These are phyloP conservation scores for Podospora comata DNA, from an alignment of 495 filamentous ascomycete genomes.

Conservation along the genomic window DNA sequence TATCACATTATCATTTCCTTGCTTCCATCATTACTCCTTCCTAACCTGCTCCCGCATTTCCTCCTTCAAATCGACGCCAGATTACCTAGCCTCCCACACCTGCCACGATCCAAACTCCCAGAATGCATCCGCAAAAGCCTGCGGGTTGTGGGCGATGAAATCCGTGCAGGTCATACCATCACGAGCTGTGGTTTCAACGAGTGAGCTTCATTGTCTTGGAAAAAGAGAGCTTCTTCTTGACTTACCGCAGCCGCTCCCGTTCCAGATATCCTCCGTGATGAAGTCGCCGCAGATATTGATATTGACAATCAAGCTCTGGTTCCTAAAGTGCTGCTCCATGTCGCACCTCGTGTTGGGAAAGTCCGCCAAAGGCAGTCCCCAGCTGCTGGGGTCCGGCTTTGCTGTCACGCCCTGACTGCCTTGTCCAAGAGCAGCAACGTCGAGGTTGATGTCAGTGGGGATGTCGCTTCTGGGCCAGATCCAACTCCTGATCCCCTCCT, in stretches of 20 bases:
- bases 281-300: conserved; percentile 68
- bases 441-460: conserved; percentile 48
- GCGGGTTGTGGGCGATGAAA: conserved; percentile 60
- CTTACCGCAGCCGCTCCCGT: conserved; percentile 44
- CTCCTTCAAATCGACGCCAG: neutral
- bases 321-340: conserved; percentile 56
- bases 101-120: conserved; percentile 65
- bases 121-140: conserved; percentile 59
- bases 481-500: conserved; percentile 59
- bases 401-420: conserved; percentile 18
- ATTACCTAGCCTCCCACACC: conserved; percentile 32
- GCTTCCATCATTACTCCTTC: neutral
- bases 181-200: conserved; percentile 21
- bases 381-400: conserved; percentile 55
- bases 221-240: conserved; percentile 14
- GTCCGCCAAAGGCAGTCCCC: conserved; percentile 57
- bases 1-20: neutral
- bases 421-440: neutral
- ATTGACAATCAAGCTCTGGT: conserved; percentile 66
- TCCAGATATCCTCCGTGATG: conserved; percentile 48
- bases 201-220: conserved; percentile 18
- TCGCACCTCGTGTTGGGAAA: conserved; percentile 59
- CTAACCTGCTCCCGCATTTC: neutral
- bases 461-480: conserved; percentile 51
- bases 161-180: conserved; percentile 47